Evolutionary conservation across 116 monocot species (phyloP), one percentile per base, ranked within the genome.

Genomic region (Thalassia testudinum): DNA sequence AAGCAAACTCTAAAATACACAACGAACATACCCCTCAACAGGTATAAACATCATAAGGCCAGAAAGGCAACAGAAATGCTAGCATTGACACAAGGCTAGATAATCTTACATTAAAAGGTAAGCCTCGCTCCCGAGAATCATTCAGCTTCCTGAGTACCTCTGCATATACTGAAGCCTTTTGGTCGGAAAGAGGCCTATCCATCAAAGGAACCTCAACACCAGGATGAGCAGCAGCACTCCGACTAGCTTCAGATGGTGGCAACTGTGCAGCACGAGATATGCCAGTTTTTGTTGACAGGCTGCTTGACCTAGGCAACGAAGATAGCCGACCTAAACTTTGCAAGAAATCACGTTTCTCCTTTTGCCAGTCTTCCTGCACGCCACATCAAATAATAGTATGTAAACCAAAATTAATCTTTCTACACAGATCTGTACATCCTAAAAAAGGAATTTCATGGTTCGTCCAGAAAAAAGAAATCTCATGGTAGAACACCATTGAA

Each of bases 351-450:
- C 70, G 77, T 66, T 77, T 99, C 56, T 85, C 86, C 52, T 80
- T 99, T 37, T 90, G 73, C 99, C 99, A 99, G 42, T 99, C 90
- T 62, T 99, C 99, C 99, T 97, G 59, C 16, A 10, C 16, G 65
- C 18, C 27, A 61, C 5, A 54, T 7, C 18, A 52, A 5, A 45
- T n/a, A 16, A 45, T 45, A 45, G 11, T 40, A 8, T 7, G 14
- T 40, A 40, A 40, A 14, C 14, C n/a, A n/a, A n/a, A n/a, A n/a
- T n/a, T n/a, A n/a, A n/a, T n/a, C n/a, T n/a, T n/a, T n/a, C n/a
- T n/a, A n/a, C n/a, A n/a, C n/a, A n/a, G n/a, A n/a, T n/a, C n/a
- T n/a, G n/a, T n/a, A n/a, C n/a, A n/a, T n/a, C n/a, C n/a, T n/a
- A n/a, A n/a, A n/a, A n/a, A n/a, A n/a, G n/a, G n/a, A n/a, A n/a